Conservation (phyloP, 495 filamentous ascomycete species). For the Podospora fimiseda region DNA sequence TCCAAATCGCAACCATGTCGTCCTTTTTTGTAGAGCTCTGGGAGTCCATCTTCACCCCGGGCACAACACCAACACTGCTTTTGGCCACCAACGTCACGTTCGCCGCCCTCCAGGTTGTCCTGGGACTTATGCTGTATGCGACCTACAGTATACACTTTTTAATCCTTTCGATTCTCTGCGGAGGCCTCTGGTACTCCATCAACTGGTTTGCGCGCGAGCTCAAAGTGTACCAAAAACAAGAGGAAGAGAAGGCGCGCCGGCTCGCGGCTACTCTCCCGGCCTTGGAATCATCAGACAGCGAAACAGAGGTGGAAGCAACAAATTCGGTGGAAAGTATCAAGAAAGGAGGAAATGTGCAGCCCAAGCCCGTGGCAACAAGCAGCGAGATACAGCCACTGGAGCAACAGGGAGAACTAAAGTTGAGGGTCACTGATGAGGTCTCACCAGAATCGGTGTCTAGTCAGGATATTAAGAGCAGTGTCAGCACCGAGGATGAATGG, state of each 20-base stretch:
- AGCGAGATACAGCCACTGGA: conserved; percentile 35
- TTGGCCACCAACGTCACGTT: conserved; percentile 89
- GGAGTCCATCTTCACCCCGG: conserved; percentile 86
- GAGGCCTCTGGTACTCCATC: conserved; percentile 81
- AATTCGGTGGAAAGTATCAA: conserved; percentile 23
- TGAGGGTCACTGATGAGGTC: conserved; percentile 21
- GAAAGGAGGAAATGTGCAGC: conserved; percentile 4
- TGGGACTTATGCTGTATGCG: conserved; percentile 67
- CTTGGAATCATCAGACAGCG: conserved; percentile 34
- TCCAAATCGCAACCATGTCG: conserved; percentile 51
- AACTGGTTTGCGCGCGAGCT: conserved; percentile 95
- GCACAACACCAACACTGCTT: conserved; percentile 78
- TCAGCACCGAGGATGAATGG: conserved; percentile 55
- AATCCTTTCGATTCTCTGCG: conserved; percentile 69
- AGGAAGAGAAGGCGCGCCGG: conserved; percentile 49
- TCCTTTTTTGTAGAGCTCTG: conserved; percentile 77
- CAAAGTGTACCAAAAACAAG: conserved; percentile 55
- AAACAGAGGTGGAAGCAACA: conserved; percentile 47
- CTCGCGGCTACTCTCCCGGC: conserved; percentile 25
- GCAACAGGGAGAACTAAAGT: conserved; percentile 36
- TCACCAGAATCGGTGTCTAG: conserved; percentile 9
- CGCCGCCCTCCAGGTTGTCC: conserved; percentile 70
- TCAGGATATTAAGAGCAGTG: conserved; percentile 37
- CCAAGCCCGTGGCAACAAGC: conserved; percentile 25
- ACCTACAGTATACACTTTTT: conserved; percentile 88